These are phyloP conservation scores for Dovyalis caffra DNA, from an alignment of 345 rosid genomes.

Conservation along the genomic window DNA sequence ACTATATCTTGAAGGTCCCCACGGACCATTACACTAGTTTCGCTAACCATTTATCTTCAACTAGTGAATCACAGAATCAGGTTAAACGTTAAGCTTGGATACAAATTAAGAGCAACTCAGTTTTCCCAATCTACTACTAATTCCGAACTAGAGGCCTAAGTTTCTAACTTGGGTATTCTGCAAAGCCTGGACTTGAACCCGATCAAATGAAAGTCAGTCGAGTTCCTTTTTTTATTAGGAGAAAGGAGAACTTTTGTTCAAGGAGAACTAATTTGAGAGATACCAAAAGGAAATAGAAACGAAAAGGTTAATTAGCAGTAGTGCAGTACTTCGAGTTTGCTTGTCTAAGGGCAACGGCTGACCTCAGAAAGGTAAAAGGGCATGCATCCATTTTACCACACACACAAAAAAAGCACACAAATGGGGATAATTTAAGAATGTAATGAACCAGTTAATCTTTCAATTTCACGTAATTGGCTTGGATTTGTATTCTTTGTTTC, in stretches of 20 bases:
- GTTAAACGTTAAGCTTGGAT: not conserved
- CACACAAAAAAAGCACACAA: no score
- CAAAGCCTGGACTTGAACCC: not conserved
- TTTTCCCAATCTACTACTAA: conserved; percentile 3
- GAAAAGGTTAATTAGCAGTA: no score
- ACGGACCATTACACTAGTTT: not conserved
- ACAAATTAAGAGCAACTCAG: not conserved
- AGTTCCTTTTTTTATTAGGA: no score
- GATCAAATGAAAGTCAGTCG: no score
- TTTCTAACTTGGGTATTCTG: conserved; percentile 3
- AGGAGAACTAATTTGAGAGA: no score
- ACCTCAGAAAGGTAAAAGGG: no score
- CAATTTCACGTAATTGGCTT: not conserved
- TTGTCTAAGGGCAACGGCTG: no score
- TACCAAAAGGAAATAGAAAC: no score
- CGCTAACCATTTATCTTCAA: not conserved
- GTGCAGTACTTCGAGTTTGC: no score
- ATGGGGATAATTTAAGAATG: not conserved
- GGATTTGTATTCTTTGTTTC: not conserved
- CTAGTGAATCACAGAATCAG: not conserved
- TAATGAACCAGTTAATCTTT: not conserved
- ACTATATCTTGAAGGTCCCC: conserved; percentile 11
- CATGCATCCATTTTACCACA: no score
- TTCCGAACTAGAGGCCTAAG: not conserved
- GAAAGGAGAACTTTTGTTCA: no score